These are phyloP conservation scores for Phialophora tarda DNA, from an alignment of 2,329 filamentous ascomycete species.

Conservation along the genomic window DNA sequence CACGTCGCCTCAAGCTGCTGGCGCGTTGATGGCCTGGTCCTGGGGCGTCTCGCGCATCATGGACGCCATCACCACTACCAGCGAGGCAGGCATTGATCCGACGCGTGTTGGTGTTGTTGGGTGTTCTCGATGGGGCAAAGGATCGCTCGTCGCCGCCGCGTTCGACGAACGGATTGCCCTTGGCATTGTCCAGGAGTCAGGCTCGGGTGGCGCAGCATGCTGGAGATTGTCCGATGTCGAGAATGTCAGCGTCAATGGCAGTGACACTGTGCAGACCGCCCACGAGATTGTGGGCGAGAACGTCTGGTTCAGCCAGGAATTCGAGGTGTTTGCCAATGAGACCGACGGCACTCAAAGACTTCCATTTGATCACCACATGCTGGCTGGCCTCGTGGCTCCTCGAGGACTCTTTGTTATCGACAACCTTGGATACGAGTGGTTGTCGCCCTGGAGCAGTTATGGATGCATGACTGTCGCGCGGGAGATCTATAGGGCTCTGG, in stretches of 20 bases:
- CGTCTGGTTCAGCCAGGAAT: slow-evolving; percentile 65
- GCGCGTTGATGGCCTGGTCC: slow-evolving; percentile 66
- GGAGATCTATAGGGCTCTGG: slow-evolving; percentile 61
- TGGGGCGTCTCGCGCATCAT: slow-evolving; percentile 67
- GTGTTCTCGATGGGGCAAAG: slow-evolving; percentile 69
- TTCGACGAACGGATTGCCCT: slow-evolving; percentile 65
- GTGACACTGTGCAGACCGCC: slow-evolving; percentile 66
- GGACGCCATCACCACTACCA: slow-evolving; percentile 61
- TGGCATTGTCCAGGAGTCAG: slow-evolving; percentile 67
- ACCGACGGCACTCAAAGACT: slow-evolving; percentile 54
- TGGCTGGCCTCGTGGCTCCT: slow-evolving; percentile 63
- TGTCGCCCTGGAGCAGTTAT: slow-evolving; percentile 62
- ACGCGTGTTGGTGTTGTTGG: slow-evolving; percentile 63
- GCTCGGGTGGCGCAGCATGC: slow-evolving; percentile 65
- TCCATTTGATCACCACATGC: slow-evolving; percentile 64
- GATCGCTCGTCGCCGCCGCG: slow-evolving; percentile 66
- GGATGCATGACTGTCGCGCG: slow-evolving; percentile 63
- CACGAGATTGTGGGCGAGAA: slow-evolving; percentile 65
- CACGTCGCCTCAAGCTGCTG: slow-evolving; percentile 55
- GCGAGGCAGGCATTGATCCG: slow-evolving; percentile 56
- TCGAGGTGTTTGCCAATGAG: slow-evolving; percentile 54
- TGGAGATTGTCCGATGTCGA: slow-evolving; percentile 63
- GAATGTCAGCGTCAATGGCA: slow-evolving; percentile 49
- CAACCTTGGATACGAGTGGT: slow-evolving; percentile 65
- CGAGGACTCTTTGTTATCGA: slow-evolving; percentile 62